Evolutionary conservation across 108 stramenopile genomes (phyloP).

Genomic region (Cylindrotheca closterium): DNA sequence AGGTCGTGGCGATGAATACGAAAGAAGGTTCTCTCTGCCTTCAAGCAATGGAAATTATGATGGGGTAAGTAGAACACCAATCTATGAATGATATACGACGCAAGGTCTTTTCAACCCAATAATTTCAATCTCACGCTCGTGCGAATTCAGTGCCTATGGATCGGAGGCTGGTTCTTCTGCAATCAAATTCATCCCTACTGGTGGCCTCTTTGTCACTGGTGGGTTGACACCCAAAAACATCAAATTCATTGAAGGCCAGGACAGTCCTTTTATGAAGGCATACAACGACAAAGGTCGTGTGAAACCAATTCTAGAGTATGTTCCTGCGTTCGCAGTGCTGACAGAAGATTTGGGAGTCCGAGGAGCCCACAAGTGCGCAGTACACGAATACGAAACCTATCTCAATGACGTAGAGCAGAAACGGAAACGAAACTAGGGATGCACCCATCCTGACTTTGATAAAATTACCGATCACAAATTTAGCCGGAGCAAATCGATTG

Average conservation of each 20-base stretch:
- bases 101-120: too few species aligned
- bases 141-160: conserved; percentile 89
- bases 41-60: conserved; percentile 66
- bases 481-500: too few species aligned
- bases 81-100: too few species aligned
- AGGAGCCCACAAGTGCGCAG: conserved; percentile 63
- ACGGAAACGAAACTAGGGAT: too few species aligned
- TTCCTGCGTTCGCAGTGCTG: conserved; percentile 91
- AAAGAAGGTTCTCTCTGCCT: conserved; percentile 42
- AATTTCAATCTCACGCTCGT: too few species aligned
- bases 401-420: too few species aligned
- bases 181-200: conserved; percentile 91
- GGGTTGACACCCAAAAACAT: conserved; percentile 97
- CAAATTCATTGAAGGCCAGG: conserved; percentile 68
- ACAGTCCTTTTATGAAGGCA: conserved; percentile 88
- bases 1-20: conserved; percentile 57
- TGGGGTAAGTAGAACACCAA: conserved; percentile 35
- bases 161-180: conserved; percentile 86
- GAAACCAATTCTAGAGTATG: conserved; percentile 49
- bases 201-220: conserved; percentile 94
- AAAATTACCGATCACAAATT: too few species aligned
- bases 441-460: too few species aligned
- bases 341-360: conserved; percentile 94
- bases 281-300: conserved; percentile 94
- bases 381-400: conserved; percentile 23